phyloP scores from a whole-genome alignment of 2,329 filamentous ascomycete species.

The Apiospora rasikravindrae region DNA sequence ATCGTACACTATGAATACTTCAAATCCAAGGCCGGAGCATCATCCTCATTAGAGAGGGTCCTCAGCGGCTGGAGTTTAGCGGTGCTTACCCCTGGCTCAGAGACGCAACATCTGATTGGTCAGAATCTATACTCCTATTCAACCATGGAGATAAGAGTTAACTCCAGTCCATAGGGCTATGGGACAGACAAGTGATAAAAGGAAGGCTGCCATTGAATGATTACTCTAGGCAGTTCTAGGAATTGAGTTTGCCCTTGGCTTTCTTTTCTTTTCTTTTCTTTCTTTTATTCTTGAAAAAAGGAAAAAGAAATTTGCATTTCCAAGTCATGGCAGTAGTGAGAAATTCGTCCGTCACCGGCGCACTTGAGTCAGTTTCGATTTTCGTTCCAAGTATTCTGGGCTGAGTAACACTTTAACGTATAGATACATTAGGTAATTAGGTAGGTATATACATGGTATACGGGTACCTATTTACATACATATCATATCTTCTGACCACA shows the following conservation, averaged over 20 bases:
- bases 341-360: background rate
- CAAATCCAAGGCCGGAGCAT: background rate
- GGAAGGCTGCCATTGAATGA: background rate
- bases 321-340: background rate
- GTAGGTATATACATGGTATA: too few species aligned
- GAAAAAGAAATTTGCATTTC: background rate
- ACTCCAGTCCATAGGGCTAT: slow-evolving; percentile 1
- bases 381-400: background rate
- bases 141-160: background rate
- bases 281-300: too few species aligned
- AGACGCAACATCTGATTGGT: background rate
- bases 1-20: background rate
- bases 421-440: background rate
- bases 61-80: background rate
- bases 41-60: background rate
- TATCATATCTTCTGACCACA: too few species aligned
- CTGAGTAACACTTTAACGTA: background rate
- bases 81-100: background rate
- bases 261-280: too few species aligned
- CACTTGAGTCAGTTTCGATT: background rate
- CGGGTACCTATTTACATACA: too few species aligned
- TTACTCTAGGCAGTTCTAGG: background rate
- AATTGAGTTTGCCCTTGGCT: background rate
- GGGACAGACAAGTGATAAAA: background rate
- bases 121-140: background rate